These are phyloP conservation scores for Maudiozyma humilis DNA, from an alignment of 1,139 yeast genomes.

Conservation along the genomic window DNA sequence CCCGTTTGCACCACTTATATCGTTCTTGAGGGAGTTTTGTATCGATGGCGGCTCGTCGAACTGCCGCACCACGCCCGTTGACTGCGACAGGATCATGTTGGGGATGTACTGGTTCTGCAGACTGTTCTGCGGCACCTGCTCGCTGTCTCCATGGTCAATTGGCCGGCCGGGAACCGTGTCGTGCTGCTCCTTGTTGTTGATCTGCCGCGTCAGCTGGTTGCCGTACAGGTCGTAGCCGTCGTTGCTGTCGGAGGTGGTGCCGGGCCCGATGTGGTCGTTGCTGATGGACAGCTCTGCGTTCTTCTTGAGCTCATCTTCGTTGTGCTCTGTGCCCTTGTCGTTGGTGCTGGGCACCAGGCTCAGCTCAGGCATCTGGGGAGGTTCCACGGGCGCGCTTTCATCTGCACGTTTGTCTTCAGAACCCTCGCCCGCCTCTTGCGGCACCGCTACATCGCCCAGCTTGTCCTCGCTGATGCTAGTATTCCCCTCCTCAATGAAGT, in stretches of 20 bases:
- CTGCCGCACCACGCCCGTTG: conserved; percentile 41
- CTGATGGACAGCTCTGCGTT: conserved; percentile 5
- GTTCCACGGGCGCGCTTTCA: too few species aligned
- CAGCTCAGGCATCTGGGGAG: too few species aligned
- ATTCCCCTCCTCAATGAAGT: conserved; percentile 1
- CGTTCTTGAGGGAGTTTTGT: conserved; percentile 24
- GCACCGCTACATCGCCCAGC: background rate
- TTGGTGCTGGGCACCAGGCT: too few species aligned
- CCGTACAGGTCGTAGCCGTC: conserved; percentile 5
- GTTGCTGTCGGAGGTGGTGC: conserved; percentile 3
- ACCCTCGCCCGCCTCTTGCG: background rate
- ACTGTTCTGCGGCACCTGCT: conserved; percentile 3
- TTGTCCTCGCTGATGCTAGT: conserved; percentile 1
- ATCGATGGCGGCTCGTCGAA: conserved; percentile 32
- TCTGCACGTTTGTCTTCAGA: too few species aligned
- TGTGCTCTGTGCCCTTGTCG: background rate
- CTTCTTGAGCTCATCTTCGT: background rate
- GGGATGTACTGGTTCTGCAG: conserved; percentile 31
- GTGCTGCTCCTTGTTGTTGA: background rate
- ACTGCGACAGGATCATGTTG: conserved; percentile 40
- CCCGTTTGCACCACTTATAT: conserved; percentile 5
- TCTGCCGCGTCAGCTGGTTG: conserved; percentile 13
- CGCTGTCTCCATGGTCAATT: background rate
- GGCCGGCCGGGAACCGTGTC: too few species aligned
- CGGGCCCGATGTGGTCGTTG: conserved; percentile 12